A percentile compares a stretch with the other conserved stretches of the same genome.
Conservation (phyloP, 176 grass and related monocot species). For the Saccharum spontaneum region DNA sequence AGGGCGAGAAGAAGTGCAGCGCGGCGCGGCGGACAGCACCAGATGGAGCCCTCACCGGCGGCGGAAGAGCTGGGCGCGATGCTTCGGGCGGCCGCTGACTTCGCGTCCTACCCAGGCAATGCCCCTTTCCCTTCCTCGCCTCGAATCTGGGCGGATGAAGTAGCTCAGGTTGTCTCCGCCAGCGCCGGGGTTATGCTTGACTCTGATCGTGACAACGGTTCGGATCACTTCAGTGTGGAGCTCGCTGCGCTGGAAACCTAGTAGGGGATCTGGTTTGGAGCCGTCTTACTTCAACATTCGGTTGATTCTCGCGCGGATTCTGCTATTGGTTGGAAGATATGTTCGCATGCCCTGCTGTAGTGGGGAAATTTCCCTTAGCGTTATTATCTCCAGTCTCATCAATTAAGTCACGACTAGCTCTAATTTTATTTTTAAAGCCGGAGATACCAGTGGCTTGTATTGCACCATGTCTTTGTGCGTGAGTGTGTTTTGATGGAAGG, state of each 20-base stretch:
- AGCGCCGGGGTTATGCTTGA: neutral
- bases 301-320: neutral
- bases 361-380: neutral
- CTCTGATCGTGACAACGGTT: neutral
- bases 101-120: slow-evolving; percentile 74
- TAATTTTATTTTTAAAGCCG: neutral
- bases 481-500: neutral
- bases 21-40: neutral
- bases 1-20: neutral
- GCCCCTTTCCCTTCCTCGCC: neutral
- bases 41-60: slow-evolving; percentile 40
- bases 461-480: neutral
- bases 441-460: neutral
- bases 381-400: neutral
- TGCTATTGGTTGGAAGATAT: neutral
- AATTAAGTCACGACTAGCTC: neutral
- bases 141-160: neutral
- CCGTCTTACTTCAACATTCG: neutral
- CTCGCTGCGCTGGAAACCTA: neutral
- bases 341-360: neutral
- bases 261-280: neutral
- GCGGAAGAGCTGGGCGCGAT: slow-evolving; percentile 46
- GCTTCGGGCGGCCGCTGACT: slow-evolving; percentile 63
- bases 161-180: neutral
- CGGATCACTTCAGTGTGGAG: neutral